Base-by-base conservation (phyloP, 2,329 filamentous ascomycete genomes). In the Ascochyta pisi region DNA sequence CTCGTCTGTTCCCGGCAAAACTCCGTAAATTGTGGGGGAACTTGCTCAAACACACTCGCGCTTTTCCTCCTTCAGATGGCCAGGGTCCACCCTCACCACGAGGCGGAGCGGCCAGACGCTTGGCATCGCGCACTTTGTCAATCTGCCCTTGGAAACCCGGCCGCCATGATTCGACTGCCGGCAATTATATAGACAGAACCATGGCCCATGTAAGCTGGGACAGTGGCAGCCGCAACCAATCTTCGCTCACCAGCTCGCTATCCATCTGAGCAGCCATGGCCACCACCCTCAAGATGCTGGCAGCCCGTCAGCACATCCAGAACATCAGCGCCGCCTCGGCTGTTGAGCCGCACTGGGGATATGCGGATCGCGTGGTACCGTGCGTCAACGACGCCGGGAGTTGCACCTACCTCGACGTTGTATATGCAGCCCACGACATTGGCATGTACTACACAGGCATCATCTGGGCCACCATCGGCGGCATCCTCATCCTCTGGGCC, bases 361-460 rank as follows among this genome's bases (percentile, higher is more conserved):
- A 87, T 65, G 74, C 77, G 2, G 76, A 77, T 48, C 80, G 84
- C 19, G 76, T 80, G 1, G 46, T 86, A 0, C 85, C 85, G 23
- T 88, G 85, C 68, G 82, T 78, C 23, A 86, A 80, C 57, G 85
- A 87, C 68, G 65, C 75, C 0, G 84, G 84, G 1, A 83, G 82
- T 5, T 88, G 85, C 67, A 79, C 73, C 33, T 88, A 88, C 66
- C 76, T 86, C 26, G 82, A 84, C 62, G 75, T 75, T 4, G 82
- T 85, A 12, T 86, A 86, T 62, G 74, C 74, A 49, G 78, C 77
- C 58, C 84, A 86, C 65, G 82, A 83, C 62, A 54, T 80, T 3
- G 80, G 79, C 3, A 84, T 86, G 79, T 71, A 82, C 2, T 86
- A 86, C 67, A 81, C 77, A 0, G 82, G 81, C 59, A 85, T 86